Conservation (phyloP, 768 basidiomycete species). For the Mycena venus region DNA sequence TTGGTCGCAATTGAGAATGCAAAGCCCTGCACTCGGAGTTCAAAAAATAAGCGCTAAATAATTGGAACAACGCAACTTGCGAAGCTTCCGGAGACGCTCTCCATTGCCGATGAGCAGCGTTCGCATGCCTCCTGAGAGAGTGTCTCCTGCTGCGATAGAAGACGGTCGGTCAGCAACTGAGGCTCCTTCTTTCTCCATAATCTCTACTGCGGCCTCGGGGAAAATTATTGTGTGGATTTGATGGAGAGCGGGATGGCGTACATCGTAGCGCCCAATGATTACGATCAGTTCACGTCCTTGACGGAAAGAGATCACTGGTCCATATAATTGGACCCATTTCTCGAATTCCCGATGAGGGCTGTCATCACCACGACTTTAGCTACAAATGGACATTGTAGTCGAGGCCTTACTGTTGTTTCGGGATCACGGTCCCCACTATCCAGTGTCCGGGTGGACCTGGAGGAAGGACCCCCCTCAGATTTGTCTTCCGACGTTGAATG, state of each 20-base stretch:
- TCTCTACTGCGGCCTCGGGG: conserved; percentile 67
- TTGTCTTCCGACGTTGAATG: background rate
- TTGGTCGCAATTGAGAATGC: conserved; percentile 71
- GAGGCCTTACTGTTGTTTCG: conserved; percentile 51
- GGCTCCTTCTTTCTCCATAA: conserved; percentile 78
- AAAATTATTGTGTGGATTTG: background rate
- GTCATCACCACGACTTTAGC: background rate
- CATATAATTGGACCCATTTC: conserved; percentile 72
- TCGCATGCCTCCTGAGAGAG: conserved; percentile 70
- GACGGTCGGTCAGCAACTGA: conserved; percentile 67
- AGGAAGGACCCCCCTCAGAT: conserved; percentile 41
- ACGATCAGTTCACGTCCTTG: conserved; percentile 61
- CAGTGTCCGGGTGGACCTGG: conserved; percentile 59
- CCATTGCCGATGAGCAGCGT: conserved; percentile 69
- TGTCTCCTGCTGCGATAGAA: conserved; percentile 70
- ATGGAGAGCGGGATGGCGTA: background rate
- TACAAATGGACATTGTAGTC: background rate
- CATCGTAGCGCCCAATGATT: conserved; percentile 59
- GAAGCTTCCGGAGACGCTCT: conserved; percentile 72
- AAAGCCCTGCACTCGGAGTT: conserved; percentile 56
- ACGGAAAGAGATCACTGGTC: conserved; percentile 69
- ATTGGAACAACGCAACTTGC: conserved; percentile 53
- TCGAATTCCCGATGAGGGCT: conserved; percentile 68
- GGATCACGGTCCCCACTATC: conserved; percentile 56
- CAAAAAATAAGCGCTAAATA: background rate